Base-by-base conservation (phyloP, 371 early-diverging fungal species). In the Mortierella sp. region DNA sequence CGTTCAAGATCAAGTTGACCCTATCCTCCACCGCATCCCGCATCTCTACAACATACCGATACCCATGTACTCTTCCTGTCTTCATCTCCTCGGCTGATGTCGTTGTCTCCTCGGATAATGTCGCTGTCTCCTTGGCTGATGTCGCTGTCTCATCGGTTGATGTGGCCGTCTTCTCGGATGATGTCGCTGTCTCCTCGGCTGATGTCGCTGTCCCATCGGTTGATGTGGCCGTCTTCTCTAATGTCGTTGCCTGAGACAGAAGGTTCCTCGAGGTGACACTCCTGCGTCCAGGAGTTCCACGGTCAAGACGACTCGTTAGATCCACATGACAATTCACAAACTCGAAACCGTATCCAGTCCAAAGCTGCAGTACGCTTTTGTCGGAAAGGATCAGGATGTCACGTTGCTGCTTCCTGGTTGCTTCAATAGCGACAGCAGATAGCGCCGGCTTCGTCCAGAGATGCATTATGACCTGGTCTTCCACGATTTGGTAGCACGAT, bases 11-110 rank as follows among this genome's bases (percentile, higher is more conserved):
- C 0, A 83, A 43, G 47, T 74, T 85, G 19, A 86, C 74, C 49
- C 81, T 72, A 55, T 84, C 67, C 57, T 81, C 78, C n/a, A 86
- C 80, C 0, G 78, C 55, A 50, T 89, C 85, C 8, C 71, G 65
- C 2, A 88, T 34, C 46, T 76, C 58, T 8, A 71, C 39, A 37
- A 71, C 54, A 8, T 40, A 29, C 14, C 29, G 27, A 19, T 2
- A 10, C 8, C 41, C 43, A 29, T 51, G 37, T 13, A 24, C 31
- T 6, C 27, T 41, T n/a, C n/a, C n/a, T 34, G 34, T 34, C 10
- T 34, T 34, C 7, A 34, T n/a, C n/a, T n/a, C n/a, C n/a, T n/a
- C n/a, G n/a, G n/a, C n/a, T n/a, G n/a, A n/a, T n/a, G n/a, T n/a
- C n/a, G n/a, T n/a, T n/a, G n/a, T n/a, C n/a, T n/a, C n/a, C n/a